Conservation (phyloP, 495 filamentous ascomycete genomes). For the Recurvomyces mirabilis region DNA sequence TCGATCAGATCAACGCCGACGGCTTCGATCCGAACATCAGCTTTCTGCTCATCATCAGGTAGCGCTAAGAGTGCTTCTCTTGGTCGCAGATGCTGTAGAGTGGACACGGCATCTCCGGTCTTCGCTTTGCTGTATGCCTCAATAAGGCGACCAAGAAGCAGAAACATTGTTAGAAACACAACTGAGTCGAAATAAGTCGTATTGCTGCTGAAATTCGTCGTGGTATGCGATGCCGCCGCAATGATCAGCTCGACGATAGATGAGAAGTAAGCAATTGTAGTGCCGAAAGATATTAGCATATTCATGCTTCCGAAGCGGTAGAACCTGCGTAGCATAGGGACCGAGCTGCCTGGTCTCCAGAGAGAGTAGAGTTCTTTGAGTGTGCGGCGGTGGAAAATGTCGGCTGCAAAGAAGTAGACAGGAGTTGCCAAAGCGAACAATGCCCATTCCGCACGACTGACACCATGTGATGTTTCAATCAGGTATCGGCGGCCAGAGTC, state of each 20-base stretch:
- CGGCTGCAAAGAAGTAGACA: constrained; percentile 78
- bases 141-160: not conserved
- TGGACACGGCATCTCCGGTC: not conserved
- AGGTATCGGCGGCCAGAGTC: constrained; percentile 50
- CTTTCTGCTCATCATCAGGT: not conserved
- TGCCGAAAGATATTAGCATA: constrained; percentile 59
- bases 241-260: constrained; percentile 55
- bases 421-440: constrained; percentile 80
- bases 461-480: constrained; percentile 56
- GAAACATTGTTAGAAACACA: not conserved
- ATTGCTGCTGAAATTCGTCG: constrained; percentile 21
- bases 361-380: constrained; percentile 67
- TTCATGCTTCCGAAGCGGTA: too few relatives aligned
- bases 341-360: constrained; percentile 67
- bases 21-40: not conserved
- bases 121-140: not conserved
- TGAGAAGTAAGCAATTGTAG: constrained; percentile 34
- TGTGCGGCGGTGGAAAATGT: constrained; percentile 71
- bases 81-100: not conserved
- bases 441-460: constrained; percentile 68
- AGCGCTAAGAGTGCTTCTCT: constrained; percentile 2
- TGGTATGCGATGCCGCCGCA: constrained; percentile 40
- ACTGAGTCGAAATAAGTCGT: not conserved
- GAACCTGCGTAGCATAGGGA: constrained; percentile 67
- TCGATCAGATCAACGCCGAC: constrained; percentile 68